These are phyloP conservation scores for Plenodomus biglobosus DNA, from an alignment of 2,329 filamentous ascomycete species.

Conservation along the genomic window DNA sequence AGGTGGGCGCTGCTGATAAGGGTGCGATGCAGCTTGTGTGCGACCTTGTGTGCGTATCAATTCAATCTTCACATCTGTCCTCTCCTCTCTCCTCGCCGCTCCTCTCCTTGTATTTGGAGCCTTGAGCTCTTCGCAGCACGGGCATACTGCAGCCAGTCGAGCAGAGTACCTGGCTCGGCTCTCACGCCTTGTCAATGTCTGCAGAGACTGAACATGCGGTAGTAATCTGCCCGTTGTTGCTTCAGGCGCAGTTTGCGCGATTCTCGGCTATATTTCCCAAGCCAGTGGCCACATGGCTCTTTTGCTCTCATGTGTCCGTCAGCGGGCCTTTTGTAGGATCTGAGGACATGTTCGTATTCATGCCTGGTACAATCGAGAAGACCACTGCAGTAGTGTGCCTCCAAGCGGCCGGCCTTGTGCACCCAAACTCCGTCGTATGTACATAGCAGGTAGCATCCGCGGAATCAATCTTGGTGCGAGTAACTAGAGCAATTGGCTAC, in stretches of 20 bases:
- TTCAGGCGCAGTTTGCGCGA: not conserved
- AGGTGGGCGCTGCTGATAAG: too few relatives aligned
- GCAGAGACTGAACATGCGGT: not conserved
- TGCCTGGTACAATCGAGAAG: not conserved
- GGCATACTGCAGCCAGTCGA: not conserved
- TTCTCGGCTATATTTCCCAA: not conserved
- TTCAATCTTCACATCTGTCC: too few relatives aligned
- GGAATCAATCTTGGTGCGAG: not conserved
- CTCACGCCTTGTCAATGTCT: too few relatives aligned
- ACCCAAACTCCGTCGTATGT: not conserved
- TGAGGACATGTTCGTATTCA: not conserved
- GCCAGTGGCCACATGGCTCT: not conserved
- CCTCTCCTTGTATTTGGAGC: too few relatives aligned
- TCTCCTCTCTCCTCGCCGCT: too few relatives aligned
- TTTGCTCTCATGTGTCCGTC: not conserved
- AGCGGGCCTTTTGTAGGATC: too few relatives aligned
- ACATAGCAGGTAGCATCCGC: not conserved
- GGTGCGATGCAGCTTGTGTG: too few relatives aligned
- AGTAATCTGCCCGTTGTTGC: too few relatives aligned
- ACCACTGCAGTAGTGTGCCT: not conserved
- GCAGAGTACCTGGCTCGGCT: not conserved
- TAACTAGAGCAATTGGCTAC: not conserved
- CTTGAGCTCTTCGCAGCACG: too few relatives aligned
- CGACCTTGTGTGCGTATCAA: too few relatives aligned
- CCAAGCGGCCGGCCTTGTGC: not conserved